Evolutionary conservation across 2,329 filamentous ascomycete genomes (phyloP).

Genomic region (Alternaria rosae): DNA sequence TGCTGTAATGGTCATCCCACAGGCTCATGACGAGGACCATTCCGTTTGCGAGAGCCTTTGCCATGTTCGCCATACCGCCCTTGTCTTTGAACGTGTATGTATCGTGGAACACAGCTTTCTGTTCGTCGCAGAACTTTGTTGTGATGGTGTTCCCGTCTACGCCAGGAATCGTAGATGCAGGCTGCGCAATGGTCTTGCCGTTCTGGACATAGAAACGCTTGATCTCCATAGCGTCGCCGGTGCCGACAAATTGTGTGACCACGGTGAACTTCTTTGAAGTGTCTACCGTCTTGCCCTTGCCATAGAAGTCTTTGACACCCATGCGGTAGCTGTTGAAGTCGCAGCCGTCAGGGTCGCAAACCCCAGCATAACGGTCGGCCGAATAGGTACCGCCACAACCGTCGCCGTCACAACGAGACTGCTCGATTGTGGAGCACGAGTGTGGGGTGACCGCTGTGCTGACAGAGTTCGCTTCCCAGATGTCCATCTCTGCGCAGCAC

Average conservation of each 20-base stretch:
- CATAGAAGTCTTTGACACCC: slow-evolving; percentile 69
- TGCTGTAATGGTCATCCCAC: slow-evolving; percentile 69
- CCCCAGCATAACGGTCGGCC: slow-evolving; percentile 66
- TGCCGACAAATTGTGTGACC: slow-evolving; percentile 58
- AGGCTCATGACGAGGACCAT: slow-evolving; percentile 71
- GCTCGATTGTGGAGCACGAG: slow-evolving; percentile 62
- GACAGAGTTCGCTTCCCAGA: slow-evolving; percentile 70
- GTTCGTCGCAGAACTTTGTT: slow-evolving; percentile 39
- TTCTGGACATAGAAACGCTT: slow-evolving; percentile 59
- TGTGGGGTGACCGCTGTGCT: slow-evolving; percentile 70
- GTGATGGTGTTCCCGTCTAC: slow-evolving; percentile 49
- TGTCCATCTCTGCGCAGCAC: slow-evolving; percentile 71
- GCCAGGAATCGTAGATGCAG: slow-evolving; percentile 53
- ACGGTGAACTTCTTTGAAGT: slow-evolving; percentile 55
- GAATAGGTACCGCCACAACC: slow-evolving; percentile 54
- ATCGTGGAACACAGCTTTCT: slow-evolving; percentile 40
- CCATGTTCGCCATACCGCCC: slow-evolving; percentile 65
- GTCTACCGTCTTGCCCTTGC: slow-evolving; percentile 58
- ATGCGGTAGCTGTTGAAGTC: slow-evolving; percentile 68
- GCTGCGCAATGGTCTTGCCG: slow-evolving; percentile 57
- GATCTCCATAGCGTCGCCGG: slow-evolving; percentile 53
- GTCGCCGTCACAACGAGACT: slow-evolving; percentile 62
- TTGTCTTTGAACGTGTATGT: slow-evolving; percentile 60
- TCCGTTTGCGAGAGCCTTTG: slow-evolving; percentile 60
- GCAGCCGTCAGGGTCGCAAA: slow-evolving; percentile 72